These are phyloP conservation scores for Alternaria infectoria DNA, from an alignment of 2,329 filamentous ascomycete genomes.

Conservation along the genomic window DNA sequence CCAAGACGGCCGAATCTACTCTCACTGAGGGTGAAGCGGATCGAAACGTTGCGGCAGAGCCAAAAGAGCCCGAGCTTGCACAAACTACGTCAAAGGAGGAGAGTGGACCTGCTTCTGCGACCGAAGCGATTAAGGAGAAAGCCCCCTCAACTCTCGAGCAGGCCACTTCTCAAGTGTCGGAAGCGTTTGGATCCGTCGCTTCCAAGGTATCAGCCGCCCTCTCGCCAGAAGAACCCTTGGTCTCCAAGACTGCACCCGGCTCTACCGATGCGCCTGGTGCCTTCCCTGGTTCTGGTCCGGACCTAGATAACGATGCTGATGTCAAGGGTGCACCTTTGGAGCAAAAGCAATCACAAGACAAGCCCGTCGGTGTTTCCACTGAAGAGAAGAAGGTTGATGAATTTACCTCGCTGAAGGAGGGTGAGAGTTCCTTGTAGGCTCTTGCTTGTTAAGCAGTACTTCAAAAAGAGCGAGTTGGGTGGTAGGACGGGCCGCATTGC, in stretches of 20 bases:
- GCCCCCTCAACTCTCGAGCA: not conserved
- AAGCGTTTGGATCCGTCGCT: not conserved
- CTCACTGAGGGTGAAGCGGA: constrained; percentile 8
- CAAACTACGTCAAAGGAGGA: constrained; percentile 11
- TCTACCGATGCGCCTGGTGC: constrained; percentile 29
- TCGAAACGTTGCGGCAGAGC: constrained; percentile 7
- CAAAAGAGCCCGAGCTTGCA: constrained; percentile 11
- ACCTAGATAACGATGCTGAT: constrained; percentile 6
- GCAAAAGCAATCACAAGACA: constrained; percentile 8
- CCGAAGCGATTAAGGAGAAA: not conserved
- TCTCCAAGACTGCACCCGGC: constrained; percentile 15
- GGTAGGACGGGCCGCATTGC: not conserved
- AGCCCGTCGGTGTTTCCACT: not conserved
- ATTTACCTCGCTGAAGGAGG: constrained; percentile 5
- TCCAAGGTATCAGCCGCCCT: constrained; percentile 6
- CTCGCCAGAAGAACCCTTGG: constrained; percentile 15
- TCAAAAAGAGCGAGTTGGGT: not conserved
- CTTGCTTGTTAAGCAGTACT: not conserved
- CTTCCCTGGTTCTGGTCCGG: constrained; percentile 21
- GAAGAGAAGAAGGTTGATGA: constrained; percentile 10
- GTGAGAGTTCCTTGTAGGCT: constrained; percentile 8
- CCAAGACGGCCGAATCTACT: constrained; percentile 7
- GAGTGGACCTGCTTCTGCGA: constrained; percentile 4
- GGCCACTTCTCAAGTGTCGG: constrained; percentile 4
- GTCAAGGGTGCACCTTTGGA: constrained; percentile 8